Evolutionary conservation across 805 yeast species (phyloP).

Genomic region (Candida sanyiensis): DNA sequence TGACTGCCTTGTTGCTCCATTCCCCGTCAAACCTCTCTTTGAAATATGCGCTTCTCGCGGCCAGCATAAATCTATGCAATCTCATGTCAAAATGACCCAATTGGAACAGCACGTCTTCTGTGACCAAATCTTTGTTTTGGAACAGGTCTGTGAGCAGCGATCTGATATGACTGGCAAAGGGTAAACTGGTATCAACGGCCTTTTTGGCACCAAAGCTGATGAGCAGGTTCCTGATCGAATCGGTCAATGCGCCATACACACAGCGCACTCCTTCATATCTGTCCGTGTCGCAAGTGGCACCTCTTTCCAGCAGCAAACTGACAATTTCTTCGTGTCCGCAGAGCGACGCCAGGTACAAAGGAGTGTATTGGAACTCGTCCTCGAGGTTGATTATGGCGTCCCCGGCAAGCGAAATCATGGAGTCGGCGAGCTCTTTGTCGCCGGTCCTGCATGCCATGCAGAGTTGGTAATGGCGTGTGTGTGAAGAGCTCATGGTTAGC

Average conservation of each 20-base stretch:
- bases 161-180: constrained; percentile 67
- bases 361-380: constrained; percentile 73
- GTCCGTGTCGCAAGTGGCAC: constrained; percentile 76
- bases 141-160: constrained; percentile 29
- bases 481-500: too few species aligned
- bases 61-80: constrained; percentile 38
- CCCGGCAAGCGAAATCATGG: constrained; percentile 47
- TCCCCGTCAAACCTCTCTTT: constrained; percentile 17
- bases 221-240: constrained; percentile 52
- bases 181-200: constrained; percentile 60
- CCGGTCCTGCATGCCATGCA: constrained; percentile 67
- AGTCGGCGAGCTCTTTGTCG: constrained; percentile 58
- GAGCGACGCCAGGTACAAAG: constrained; percentile 63
- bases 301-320: constrained; percentile 51
- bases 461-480: constrained; percentile 31
- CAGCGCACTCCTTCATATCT: constrained; percentile 79
- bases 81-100: constrained; percentile 12
- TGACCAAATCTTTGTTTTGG: constrained; percentile 12
- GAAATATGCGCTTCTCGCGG: constrained; percentile 33
- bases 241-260: constrained; percentile 72
- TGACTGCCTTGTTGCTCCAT: constrained; percentile 22
- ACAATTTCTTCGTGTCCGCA: constrained; percentile 73
- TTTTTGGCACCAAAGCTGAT: constrained; percentile 60
- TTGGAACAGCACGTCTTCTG: constrained; percentile 23
- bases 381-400: constrained; percentile 39